Conservation (phyloP, 202 grass and related monocot species). For the Bolboschoenoplectus hybrid region DNA sequence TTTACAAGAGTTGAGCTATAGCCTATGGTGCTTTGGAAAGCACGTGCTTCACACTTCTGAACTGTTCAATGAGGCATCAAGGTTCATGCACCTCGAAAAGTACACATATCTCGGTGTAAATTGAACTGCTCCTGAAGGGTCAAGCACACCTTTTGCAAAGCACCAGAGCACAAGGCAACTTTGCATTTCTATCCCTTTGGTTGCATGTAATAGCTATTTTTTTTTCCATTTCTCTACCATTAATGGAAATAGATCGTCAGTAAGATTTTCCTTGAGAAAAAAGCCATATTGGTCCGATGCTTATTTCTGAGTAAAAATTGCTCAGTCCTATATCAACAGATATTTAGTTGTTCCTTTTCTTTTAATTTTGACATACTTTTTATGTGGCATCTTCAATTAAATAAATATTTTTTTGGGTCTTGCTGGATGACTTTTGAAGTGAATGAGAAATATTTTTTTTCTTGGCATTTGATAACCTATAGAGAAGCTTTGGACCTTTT, state of each 20-base stretch:
- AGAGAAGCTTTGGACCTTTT: not conserved
- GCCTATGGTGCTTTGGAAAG: not conserved
- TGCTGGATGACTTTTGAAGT: not conserved
- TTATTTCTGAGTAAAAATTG: not conserved
- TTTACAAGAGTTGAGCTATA: conserved; percentile 10
- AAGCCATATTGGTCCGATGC: not conserved
- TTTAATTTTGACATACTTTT: not conserved
- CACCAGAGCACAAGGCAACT: not conserved
- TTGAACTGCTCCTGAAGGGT: not conserved
- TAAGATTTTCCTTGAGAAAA: not conserved
- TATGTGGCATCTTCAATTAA: not conserved
- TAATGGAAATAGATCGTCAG: not conserved
- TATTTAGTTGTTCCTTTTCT: not conserved
- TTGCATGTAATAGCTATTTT: not conserved
- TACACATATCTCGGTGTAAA: not conserved
- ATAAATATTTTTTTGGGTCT: not conserved
- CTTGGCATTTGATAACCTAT: not conserved
- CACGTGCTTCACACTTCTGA: conserved; percentile 9
- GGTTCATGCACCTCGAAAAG: conserved; percentile 2
- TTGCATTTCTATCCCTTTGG: not conserved
- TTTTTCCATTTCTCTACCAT: not conserved
- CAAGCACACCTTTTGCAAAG: conserved; percentile 5
- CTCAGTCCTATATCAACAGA: not conserved
- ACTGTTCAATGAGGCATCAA: not conserved
- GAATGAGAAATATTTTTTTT: not conserved